Evolutionary conservation across 1,284 basidiomycete genomes (phyloP), one percentile per base, ranked within the genome.

Genomic region (Porodaedalea pini): DNA sequence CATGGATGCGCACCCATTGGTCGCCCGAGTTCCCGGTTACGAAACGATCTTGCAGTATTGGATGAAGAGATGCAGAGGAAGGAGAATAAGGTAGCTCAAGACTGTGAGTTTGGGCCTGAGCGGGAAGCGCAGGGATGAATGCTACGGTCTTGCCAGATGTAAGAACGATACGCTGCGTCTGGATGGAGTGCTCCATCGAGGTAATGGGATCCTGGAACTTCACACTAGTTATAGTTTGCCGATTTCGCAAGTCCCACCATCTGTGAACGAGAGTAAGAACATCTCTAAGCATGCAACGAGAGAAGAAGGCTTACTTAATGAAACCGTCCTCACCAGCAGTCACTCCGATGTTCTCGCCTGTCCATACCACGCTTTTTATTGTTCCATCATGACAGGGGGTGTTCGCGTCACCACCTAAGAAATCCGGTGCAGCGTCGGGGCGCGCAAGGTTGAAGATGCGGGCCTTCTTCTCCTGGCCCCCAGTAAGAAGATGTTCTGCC

Each of bases 401-500:
- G 34, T 77, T 80, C 51, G 74, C 71, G 58, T 76, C 73, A 59
- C 88, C 85, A 44, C 78, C 75, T 52, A 96, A 79, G 59, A 91
- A 80, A 61, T 90, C 82, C n/a, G 92, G 90, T 63, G 92, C 90
- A 23, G 91, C 90, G 64, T 96, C 90, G 54, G 87, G 90, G 57
- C 90, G 77, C 57, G 77, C 76, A 37, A 99, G 80, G 75, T 98
- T 93, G 70, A 98, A 99, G 67, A 98, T 84, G 57, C 96, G 82
- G 56, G 98, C 88, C 76, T 94, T 98, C 80, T 98, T 98, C 73
- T 99, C 97, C 75, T 98, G 90, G 0, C 96, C 96, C 41, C 94
- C 95, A n/a, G 92, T 94, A 55, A 96, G 76, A 55, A 94, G 79
- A 69, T 84, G 85, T 2, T 78, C 76, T 10, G 83, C 75, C 47